phyloP scores from a whole-genome alignment of 495 filamentous ascomycete species.

The Parachaetomium inaequale region DNA sequence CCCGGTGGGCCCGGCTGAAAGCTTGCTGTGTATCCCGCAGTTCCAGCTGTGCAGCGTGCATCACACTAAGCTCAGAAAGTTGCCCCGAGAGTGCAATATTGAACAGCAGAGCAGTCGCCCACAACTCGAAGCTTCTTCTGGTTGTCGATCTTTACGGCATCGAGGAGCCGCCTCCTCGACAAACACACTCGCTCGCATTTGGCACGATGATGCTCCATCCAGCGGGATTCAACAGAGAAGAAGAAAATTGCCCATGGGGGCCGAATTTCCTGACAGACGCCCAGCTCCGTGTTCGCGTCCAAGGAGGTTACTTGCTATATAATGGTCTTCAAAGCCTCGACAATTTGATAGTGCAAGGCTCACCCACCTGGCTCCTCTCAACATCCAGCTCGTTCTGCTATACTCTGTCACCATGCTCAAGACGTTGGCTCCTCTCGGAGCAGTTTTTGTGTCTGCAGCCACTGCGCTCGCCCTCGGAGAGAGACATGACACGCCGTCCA shows the following conservation, averaged over 20 bases:
- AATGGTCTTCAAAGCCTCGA: background rate
- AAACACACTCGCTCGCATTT: no score
- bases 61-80: background rate
- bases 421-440: background rate
- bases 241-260: background rate
- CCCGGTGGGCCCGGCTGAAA: background rate
- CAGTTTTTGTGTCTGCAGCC: background rate
- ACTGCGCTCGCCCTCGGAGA: background rate
- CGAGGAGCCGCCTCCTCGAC: background rate
- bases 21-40: background rate
- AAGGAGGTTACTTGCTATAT: background rate
- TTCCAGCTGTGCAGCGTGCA: background rate
- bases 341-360: background rate
- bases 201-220: no score
- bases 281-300: background rate
- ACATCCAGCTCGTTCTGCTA: background rate
- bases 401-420: background rate
- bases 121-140: no score
- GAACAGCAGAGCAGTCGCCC: no score
- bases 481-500: background rate
- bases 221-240: no score
- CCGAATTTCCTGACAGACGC: background rate
- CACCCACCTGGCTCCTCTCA: background rate
- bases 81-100: background rate
- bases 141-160: background rate